Conservation (phyloP, 805 yeast genomes). For the Monosporozyma servazzii region DNA sequence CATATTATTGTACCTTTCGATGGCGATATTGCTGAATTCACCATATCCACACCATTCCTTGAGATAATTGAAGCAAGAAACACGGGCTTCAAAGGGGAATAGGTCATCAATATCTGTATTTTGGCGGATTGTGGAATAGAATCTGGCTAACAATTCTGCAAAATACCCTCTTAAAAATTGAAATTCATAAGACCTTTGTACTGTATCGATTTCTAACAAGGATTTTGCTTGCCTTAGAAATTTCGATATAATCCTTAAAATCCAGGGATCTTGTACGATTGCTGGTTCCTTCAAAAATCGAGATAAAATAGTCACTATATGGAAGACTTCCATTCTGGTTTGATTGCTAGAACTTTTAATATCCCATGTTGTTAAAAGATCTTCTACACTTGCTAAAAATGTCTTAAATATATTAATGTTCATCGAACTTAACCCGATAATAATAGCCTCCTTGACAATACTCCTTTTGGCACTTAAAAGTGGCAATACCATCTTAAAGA, state of each 20-base stretch:
- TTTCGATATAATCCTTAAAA: constrained; percentile 51
- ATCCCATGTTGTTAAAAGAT: constrained; percentile 48
- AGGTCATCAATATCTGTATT: constrained; percentile 38
- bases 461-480: constrained; percentile 61
- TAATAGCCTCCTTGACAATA: constrained; percentile 73
- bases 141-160: constrained; percentile 69
- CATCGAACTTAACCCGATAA: constrained; percentile 80
- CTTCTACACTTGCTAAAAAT: constrained; percentile 65
- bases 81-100: constrained; percentile 81
- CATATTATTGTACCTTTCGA: constrained; percentile 57
- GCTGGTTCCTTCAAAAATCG: constrained; percentile 44
- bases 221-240: constrained; percentile 54
- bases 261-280: constrained; percentile 57
- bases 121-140: constrained; percentile 48
- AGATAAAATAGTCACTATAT: constrained; percentile 62
- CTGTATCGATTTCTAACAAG: constrained; percentile 45
- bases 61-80: constrained; percentile 69
- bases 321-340: constrained; percentile 67
- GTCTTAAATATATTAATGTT: constrained; percentile 84
- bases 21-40: constrained; percentile 46
- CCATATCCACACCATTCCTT: constrained; percentile 97
- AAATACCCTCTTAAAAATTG: constrained; percentile 77
- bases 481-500: constrained; percentile 82
- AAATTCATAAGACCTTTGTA: constrained; percentile 59
- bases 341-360: constrained; percentile 34